Evolutionary conservation across 1,284 basidiomycete species (phyloP).

Genomic region (Austroboletus niveus): DNA sequence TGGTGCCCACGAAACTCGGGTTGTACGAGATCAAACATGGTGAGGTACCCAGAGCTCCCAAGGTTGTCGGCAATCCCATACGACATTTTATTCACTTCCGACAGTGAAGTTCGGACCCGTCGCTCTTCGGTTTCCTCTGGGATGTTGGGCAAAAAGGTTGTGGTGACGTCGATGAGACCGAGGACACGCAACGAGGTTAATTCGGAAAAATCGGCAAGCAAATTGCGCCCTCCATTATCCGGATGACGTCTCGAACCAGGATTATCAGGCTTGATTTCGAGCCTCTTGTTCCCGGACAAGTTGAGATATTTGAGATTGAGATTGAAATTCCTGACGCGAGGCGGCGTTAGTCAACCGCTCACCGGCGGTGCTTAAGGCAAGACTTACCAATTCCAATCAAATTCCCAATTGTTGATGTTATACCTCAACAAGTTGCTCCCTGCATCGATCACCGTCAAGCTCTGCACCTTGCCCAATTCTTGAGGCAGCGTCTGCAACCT

Average conservation of each 20-base stretch:
- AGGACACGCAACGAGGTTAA: constrained; percentile 83
- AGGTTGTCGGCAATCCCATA: constrained; percentile 98
- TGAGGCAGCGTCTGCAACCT: constrained; percentile 90
- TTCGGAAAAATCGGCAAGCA: constrained; percentile 85
- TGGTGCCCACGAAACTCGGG: constrained; percentile 78
- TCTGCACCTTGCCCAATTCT: constrained; percentile 83
- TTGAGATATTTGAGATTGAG: constrained; percentile 89
- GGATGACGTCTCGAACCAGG: constrained; percentile 19
- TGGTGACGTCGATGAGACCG: constrained; percentile 97
- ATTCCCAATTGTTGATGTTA: constrained; percentile 98
- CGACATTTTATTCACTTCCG: constrained; percentile 89
- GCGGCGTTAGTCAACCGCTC: constrained; percentile 6
- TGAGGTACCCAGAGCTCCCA: constrained; percentile 75
- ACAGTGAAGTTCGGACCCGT: constrained; percentile 89
- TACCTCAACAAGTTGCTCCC: constrained; percentile 96
- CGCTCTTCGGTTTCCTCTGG: constrained; percentile 93
- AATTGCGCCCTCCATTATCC: constrained; percentile 27
- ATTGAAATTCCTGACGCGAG: constrained; percentile 87
- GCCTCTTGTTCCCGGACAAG: constrained; percentile 82
- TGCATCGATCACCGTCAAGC: constrained; percentile 85
- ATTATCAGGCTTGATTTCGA: constrained; percentile 80
- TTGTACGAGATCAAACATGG: constrained; percentile 93
- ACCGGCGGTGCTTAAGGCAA: neutral
- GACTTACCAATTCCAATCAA: constrained; percentile 98
- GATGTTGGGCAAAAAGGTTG: constrained; percentile 72